A percentile compares a stretch with the other conserved stretches of the same genome.
Conservation (phyloP, 805 yeast species). For the Metschnikowia continentalis region DNA sequence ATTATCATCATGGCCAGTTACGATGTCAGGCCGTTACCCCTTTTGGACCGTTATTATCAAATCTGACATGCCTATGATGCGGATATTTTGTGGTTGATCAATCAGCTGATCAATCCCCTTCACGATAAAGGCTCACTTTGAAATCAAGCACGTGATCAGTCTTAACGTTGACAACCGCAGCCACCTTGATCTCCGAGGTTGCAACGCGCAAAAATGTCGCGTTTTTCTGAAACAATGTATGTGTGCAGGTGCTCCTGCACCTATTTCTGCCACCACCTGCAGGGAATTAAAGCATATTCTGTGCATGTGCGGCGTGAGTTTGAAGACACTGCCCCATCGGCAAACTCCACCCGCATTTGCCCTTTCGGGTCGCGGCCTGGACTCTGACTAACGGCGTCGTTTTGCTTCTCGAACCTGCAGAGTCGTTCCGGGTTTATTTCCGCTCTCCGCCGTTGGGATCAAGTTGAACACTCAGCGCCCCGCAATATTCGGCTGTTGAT, state of each 20-base stretch:
- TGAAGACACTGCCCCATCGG: background rate
- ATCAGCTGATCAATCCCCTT: too few species aligned
- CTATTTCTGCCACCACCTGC: background rate
- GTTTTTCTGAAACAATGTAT: background rate
- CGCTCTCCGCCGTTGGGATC: background rate
- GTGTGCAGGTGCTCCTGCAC: background rate
- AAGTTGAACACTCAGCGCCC: background rate
- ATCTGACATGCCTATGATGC: too few species aligned
- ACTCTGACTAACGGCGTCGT: background rate
- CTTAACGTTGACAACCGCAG: background rate
- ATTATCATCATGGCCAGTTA: too few species aligned
- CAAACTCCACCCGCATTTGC: background rate
- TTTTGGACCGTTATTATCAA: too few species aligned
- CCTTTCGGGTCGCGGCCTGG: background rate
- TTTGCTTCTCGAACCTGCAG: background rate
- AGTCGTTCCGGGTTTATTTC: background rate
- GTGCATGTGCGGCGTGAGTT: conserved; percentile 1
- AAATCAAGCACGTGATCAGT: background rate
- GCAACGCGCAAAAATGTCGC: conserved; percentile 3
- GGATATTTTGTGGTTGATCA: too few species aligned
- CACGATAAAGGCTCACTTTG: too few species aligned
- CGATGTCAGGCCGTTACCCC: too few species aligned
- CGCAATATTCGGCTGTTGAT: too few species aligned
- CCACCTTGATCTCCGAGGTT: background rate
- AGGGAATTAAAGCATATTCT: background rate